Base-by-base conservation (phyloP, 352 stramenopile genomes). In the Globisporangium cederbergense region DNA sequence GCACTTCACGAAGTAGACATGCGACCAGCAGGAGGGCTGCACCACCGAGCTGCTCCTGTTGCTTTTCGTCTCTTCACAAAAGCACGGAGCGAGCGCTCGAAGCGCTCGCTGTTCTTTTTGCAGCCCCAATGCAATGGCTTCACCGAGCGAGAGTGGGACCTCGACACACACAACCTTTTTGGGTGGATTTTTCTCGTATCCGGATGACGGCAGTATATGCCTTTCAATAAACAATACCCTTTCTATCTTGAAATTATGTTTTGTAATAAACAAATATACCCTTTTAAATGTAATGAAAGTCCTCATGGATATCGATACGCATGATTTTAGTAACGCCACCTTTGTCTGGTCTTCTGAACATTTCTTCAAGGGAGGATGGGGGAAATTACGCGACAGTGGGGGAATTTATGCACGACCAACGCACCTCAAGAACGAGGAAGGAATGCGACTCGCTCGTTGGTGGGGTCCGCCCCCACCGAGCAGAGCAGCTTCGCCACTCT, bases 131-230 rank as follows among this genome's bases (percentile, higher is more conserved):
- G 6, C 53, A 18, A 47, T 62, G 43, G 28, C 32, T 62, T 53
- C 32, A 42, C 50, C 25, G 25, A 28, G n/a, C 14, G 42, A 57
- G 30, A 57, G 28, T 57, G 18, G 51, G 16, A 57, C 30, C 5
- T 40, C 34, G 7, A 40, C n/a, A 25, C 50, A 56, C 22, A 28
- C 25, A 28, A 28, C 11, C 14, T 28, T n/a, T 57, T 58, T 43
- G 30, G 30, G 51, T 58, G 51, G 51, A 58, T 58, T 58, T 43
- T 58, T 43, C 10, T 43, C 18, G 4, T 30, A 58, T 58, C 51
- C 51, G 30, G 30, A 58, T 18, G 20, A 20, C 13, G 2, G 13
- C 25, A 28, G 2, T 28, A 28, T 28, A 28, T 28, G 25, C 25
- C 25, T 28, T 28, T 28, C 25, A 28, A 28, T 28, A 28, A 28